These are phyloP conservation scores for Podila epicladia DNA, from an alignment of 192 early-diverging fungal species.

Conservation along the genomic window DNA sequence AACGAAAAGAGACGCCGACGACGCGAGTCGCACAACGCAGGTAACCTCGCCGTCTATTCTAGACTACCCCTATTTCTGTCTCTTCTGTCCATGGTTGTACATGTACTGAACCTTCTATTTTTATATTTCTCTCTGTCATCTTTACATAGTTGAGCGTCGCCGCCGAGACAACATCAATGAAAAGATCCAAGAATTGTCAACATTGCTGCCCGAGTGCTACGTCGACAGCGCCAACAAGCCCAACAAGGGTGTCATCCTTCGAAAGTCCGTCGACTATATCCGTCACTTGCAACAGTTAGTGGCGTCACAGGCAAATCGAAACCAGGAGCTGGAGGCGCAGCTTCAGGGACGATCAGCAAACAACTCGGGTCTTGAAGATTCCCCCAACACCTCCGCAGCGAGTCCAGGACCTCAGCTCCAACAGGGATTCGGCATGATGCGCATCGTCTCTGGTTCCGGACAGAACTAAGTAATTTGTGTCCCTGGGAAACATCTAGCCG, in stretches of 20 bases:
- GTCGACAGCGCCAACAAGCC: slow-evolving; percentile 86
- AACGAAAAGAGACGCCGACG: slow-evolving; percentile 90
- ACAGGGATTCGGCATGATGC: slow-evolving; percentile 51
- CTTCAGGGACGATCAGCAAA: slow-evolving; percentile 21
- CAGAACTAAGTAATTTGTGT: not conserved
- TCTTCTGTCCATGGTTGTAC: not conserved
- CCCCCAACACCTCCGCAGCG: not conserved
- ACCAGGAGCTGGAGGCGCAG: slow-evolving; percentile 77
- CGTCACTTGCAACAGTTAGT: slow-evolving; percentile 77
- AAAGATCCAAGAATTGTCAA: slow-evolving; percentile 92
- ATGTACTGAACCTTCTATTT: not conserved
- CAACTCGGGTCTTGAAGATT: not conserved
- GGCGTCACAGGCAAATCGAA: slow-evolving; percentile 68
- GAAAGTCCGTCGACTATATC: slow-evolving; percentile 95
- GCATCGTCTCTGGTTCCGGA: slow-evolving; percentile 27
- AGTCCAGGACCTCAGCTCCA: slow-evolving; percentile 42
- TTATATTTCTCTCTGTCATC: not conserved
- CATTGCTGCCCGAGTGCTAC: slow-evolving; percentile 83
- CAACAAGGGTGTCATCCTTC: slow-evolving; percentile 96
- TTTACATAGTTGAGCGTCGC: slow-evolving; percentile 83
- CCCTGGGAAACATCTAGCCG: no score
- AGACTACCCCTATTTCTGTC: not conserved
- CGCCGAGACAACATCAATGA: slow-evolving; percentile 98
- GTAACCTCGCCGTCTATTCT: slow-evolving; percentile 16
- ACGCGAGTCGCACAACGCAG: slow-evolving; percentile 96